Conservation (phyloP, 345 rosid species). For the Citrus inodora region DNA sequence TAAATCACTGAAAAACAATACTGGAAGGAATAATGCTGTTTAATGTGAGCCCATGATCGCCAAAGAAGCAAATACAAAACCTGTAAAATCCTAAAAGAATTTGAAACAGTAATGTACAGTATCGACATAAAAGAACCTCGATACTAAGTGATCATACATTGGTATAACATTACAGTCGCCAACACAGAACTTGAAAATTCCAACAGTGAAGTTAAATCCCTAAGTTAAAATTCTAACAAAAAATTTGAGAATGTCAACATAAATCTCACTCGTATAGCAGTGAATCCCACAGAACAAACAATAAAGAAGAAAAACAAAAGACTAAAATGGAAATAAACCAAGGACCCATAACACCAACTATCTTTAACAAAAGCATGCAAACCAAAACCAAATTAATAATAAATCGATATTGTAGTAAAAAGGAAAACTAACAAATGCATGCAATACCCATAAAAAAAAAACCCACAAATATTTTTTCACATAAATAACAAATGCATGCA, state of each 20-base stretch:
- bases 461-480: background rate
- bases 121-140: background rate
- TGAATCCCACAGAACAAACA: background rate
- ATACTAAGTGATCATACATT: background rate
- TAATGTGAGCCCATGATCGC: no score
- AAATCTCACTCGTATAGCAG: no score
- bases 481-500: conserved; percentile 3
- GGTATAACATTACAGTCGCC: background rate
- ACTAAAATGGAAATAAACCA: background rate
- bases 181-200: background rate
- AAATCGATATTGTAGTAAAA: background rate
- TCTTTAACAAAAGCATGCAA: background rate
- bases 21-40: background rate
- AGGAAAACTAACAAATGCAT: background rate
- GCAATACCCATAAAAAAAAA: background rate
- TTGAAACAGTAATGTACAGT: background rate
- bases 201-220: background rate
- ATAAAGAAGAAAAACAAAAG: background rate
- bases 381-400: background rate
- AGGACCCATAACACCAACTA: background rate
- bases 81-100: background rate
- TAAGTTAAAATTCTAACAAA: no score
- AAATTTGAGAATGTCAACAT: no score
- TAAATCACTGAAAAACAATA: background rate
- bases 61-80: background rate